A percentile compares a stretch with the other conserved stretches of the same genome.
These are phyloP conservation scores for Mycosphaerella sp. DNA, from an alignment of 2,329 filamentous ascomycete species.

Conservation along the genomic window DNA sequence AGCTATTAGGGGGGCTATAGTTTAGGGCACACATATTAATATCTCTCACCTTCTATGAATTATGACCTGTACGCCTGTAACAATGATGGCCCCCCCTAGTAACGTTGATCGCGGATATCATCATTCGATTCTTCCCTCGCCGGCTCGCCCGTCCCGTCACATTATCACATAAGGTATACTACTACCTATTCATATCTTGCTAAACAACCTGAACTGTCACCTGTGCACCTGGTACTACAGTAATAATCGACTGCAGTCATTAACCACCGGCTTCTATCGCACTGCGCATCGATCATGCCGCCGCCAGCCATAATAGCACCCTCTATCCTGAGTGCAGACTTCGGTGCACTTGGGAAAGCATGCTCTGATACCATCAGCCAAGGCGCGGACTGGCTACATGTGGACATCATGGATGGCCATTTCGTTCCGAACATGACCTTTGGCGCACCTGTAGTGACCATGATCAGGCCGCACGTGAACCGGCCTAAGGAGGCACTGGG, in stretches of 20 bases:
- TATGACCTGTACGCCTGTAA: too few species aligned
- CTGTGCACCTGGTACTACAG: background rate
- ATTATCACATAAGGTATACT: too few species aligned
- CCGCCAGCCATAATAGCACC: constrained; percentile 92
- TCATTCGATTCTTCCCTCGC: too few species aligned
- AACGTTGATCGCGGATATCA: too few species aligned
- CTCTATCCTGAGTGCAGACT: constrained; percentile 97
- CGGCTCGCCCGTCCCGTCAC: too few species aligned
- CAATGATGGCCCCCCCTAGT: too few species aligned
- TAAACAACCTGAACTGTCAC: too few species aligned
- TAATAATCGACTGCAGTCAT: background rate
- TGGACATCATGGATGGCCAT: constrained; percentile 98
- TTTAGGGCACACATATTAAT: too few species aligned
- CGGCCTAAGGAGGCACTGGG: constrained; percentile 63
- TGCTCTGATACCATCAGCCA: constrained; percentile 80
- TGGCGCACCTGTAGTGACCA: constrained; percentile 88
- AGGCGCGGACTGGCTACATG: constrained; percentile 87
- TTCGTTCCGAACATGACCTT: constrained; percentile 99
- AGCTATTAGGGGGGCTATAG: too few species aligned
- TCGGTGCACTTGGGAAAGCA: constrained; percentile 77
- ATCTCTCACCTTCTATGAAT: too few species aligned
- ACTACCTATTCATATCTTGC: too few species aligned
- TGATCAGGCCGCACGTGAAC: constrained; percentile 81
- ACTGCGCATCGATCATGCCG: constrained; percentile 56
- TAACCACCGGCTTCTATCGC: background rate